Evolutionary conservation across 352 stramenopile species (phyloP), one percentile per base, ranked within the genome.

Genomic region (Phytophthora pseudosyringae): DNA sequence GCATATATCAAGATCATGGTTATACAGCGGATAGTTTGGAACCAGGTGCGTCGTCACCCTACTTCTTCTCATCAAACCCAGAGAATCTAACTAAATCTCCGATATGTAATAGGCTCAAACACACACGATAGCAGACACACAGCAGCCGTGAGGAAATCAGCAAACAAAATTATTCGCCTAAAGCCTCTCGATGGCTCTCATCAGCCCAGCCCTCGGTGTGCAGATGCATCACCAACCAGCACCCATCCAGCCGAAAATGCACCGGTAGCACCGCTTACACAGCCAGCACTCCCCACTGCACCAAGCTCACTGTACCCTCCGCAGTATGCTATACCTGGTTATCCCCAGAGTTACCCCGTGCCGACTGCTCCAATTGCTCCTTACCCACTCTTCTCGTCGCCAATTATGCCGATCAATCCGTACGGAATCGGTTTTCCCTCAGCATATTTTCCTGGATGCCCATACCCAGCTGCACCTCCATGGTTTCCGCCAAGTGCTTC

Each of bases 351-450:
- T 10, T 61, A 69, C 31, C 29, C 53, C 13, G 4, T 41, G 2
- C 31, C 51, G 6, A 48, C 36, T 5, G 12, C 33, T 13, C 26
- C 57, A 0, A 18, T 53, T 4, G 4, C n/a, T 45, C 29, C 64
- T 18, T 66, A 62, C 21, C 48, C 48, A 39, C 6, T 59, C 15
- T 59, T 69, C 21, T 18, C 38, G 15, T 32, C 52, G 0, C 47
- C 53, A 51, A 50, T 59, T 41, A 13, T 40, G 11, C 64, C 52
- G 9, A 7, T 49, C 10, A 65, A 58, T 26, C 59, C 45, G 12
- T 66, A 73, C 53, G 60, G 66, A 21, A 33, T 60, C 9, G 61
- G 65, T 12, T 65, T 58, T 60, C 41, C 43, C 46, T 40, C 52
- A 13, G 39, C 54, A 28, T 67, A 51, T 63, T 59, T 74, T 12